A percentile compares a stretch with the other conserved stretches of the same genome.
Evolutionary conservation across 2,329 filamentous ascomycete species (phyloP).

Genomic region (Malbranchea zuffiana): DNA sequence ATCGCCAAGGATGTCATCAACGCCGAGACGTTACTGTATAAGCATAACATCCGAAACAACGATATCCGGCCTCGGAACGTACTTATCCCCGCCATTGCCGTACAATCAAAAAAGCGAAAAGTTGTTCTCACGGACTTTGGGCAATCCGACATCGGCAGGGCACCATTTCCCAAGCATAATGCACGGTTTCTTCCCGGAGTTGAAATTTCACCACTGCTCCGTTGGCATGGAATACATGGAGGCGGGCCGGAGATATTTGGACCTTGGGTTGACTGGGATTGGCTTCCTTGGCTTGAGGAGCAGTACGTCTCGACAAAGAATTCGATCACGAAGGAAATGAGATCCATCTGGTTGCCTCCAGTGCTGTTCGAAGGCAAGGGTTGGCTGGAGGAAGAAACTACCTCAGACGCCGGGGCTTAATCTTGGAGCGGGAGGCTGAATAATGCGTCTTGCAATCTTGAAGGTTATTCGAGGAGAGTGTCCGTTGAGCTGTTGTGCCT

Average conservation of each 20-base stretch:
- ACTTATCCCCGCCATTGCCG: slow-evolving; percentile 14
- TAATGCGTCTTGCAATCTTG: too few relatives aligned
- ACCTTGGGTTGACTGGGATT: slow-evolving; percentile 14
- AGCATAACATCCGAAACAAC: slow-evolving; percentile 11
- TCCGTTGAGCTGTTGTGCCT: too few relatives aligned
- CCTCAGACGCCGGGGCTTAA: too few relatives aligned
- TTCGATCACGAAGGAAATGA: slow-evolving; percentile 11
- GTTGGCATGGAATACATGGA: slow-evolving; percentile 14
- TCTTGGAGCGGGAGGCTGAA: too few relatives aligned
- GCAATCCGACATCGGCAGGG: too few relatives aligned
- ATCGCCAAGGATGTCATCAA: slow-evolving; percentile 20
- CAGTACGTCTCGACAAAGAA: slow-evolving; percentile 5
- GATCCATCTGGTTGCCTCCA: too few relatives aligned
- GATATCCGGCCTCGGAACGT: slow-evolving; percentile 16
- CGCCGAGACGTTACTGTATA: slow-evolving; percentile 14
- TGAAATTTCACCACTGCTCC: slow-evolving; percentile 16
- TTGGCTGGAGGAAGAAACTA: too few relatives aligned
- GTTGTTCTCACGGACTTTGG: too few relatives aligned
- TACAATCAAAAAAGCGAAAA: too few relatives aligned
- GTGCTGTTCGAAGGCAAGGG: too few relatives aligned
- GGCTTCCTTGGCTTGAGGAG: slow-evolving; percentile 12
- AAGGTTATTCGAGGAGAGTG: too few relatives aligned
- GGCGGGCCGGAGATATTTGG: background rate
- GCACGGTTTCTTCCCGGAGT: slow-evolving; percentile 9
- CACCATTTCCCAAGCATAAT: too few relatives aligned